Evolutionary conservation across 1,139 yeast genomes (phyloP).

Genomic region (Meyerozyma sp.): DNA sequence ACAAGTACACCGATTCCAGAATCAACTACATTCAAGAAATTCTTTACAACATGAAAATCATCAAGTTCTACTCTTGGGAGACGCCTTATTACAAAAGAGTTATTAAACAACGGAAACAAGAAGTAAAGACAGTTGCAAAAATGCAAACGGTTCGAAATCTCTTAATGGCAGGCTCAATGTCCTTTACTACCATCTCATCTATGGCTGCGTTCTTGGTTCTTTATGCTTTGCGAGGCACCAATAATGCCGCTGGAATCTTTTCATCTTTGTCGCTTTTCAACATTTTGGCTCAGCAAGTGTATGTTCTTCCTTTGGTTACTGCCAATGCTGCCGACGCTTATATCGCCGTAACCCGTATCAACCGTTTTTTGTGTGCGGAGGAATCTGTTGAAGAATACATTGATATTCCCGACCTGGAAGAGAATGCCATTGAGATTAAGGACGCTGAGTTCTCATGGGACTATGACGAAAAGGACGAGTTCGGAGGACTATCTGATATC

Average conservation of each 20-base stretch:
- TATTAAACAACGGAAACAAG: conserved; percentile 6
- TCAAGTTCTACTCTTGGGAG: conserved; percentile 13
- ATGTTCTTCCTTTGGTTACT: conserved; percentile 10
- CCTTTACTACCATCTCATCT: conserved; percentile 10
- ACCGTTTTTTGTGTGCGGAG: conserved; percentile 7
- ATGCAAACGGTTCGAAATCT: conserved; percentile 9
- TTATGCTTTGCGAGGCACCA: conserved; percentile 7
- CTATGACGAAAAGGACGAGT: conserved; percentile 9
- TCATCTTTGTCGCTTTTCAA: conserved; percentile 11
- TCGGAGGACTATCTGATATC: conserved; percentile 24
- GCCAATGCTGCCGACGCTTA: conserved; percentile 11
- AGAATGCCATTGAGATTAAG: conserved; percentile 17
- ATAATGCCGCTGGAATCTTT: conserved; percentile 10
- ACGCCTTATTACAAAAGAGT: conserved; percentile 7
- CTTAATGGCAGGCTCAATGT: conserved; percentile 6
- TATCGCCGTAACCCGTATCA: conserved; percentile 7
- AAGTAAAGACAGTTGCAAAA: conserved; percentile 7
- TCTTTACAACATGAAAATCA: conserved; percentile 19
- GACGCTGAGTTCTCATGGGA: conserved; percentile 32
- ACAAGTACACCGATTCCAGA: conserved; percentile 28
- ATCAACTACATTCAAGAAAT: conserved; percentile 32
- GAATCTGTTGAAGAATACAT: conserved; percentile 8
- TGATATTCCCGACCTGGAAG: background rate
- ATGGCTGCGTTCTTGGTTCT: conserved; percentile 11
- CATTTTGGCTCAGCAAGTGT: conserved; percentile 10